These are phyloP conservation scores for Euclidium syriacum DNA, from an alignment of 345 rosid species.

Conservation along the genomic window DNA sequence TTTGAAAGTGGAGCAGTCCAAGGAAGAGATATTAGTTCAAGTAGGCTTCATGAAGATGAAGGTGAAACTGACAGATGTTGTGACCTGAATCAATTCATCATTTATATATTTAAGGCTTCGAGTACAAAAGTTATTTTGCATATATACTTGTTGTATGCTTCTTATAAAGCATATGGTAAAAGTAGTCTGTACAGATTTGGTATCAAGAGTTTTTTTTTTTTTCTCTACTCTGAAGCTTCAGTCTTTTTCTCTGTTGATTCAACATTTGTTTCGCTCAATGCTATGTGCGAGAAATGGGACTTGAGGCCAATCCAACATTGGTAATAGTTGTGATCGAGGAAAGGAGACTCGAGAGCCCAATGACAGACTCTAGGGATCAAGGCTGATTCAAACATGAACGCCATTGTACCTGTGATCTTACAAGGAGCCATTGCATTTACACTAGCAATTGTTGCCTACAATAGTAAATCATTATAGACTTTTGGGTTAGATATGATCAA, in stretches of 20 bases:
- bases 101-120: background rate
- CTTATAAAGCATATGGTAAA: slow-evolving; percentile 1
- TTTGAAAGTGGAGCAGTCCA: slow-evolving; percentile 56
- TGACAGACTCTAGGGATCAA: slow-evolving; percentile 80
- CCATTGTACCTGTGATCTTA: slow-evolving; percentile 74
- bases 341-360: slow-evolving; percentile 82
- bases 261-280: slow-evolving; percentile 2
- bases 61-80: slow-evolving; percentile 52
- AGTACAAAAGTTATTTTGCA: slow-evolving; percentile 21
- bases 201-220: background rate
- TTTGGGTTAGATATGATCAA: background rate
- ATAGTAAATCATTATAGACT: background rate
- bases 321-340: slow-evolving; percentile 66
- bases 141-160: slow-evolving; percentile 12
- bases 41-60: slow-evolving; percentile 81
- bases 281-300: slow-evolving; percentile 63
- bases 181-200: slow-evolving; percentile 19
- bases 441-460: slow-evolving; percentile 57
- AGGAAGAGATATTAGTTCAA: slow-evolving; percentile 72
- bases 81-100: slow-evolving; percentile 11
- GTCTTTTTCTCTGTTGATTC: slow-evolving; percentile 3
- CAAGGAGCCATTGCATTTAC: slow-evolving; percentile 63
- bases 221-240: slow-evolving; percentile 14
- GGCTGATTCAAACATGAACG: slow-evolving; percentile 93
- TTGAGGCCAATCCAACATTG: slow-evolving; percentile 92